Percentiles rank a stretch among this genome's conserved stretches.
Evolutionary conservation across 1,139 yeast genomes (phyloP).

Genomic region (Yamadazyma mexicana): DNA sequence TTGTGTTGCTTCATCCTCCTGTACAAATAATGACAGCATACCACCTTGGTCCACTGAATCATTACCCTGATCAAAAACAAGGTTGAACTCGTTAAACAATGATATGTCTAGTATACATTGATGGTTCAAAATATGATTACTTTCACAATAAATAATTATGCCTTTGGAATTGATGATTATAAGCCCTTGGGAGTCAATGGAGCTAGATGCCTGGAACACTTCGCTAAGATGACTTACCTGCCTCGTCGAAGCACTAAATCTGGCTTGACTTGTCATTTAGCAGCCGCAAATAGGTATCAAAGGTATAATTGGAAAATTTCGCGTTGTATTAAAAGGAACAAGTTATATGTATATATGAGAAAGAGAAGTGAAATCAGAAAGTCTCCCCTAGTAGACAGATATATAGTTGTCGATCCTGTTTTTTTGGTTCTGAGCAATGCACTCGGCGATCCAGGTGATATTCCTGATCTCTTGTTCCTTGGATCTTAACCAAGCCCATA

Average conservation of each 20-base stretch:
- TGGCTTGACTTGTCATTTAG: slow-evolving; percentile 1
- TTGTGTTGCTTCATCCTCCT: neutral
- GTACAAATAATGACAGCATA: neutral
- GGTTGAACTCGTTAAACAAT: slow-evolving; percentile 32
- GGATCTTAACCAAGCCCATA: slow-evolving; percentile 96
- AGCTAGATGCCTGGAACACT: slow-evolving; percentile 32
- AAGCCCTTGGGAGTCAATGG: slow-evolving; percentile 36
- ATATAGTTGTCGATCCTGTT: slow-evolving; percentile 78
- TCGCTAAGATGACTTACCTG: slow-evolving; percentile 43
- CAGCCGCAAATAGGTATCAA: too few relatives aligned
- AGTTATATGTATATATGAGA: neutral
- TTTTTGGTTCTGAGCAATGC: slow-evolving; percentile 87
- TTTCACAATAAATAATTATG: slow-evolving; percentile 34
- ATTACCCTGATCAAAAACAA: too few relatives aligned
- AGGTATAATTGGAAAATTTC: neutral
- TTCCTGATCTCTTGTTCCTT: slow-evolving; percentile 96
- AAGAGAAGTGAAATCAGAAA: too few relatives aligned
- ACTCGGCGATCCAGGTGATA: slow-evolving; percentile 98
- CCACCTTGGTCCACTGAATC: neutral
- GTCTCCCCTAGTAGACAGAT: slow-evolving; percentile 48
- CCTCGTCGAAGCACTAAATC: slow-evolving; percentile 33
- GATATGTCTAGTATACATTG: slow-evolving; percentile 39
- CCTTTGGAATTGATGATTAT: slow-evolving; percentile 35
- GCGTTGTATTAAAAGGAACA: neutral
- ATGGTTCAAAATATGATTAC: slow-evolving; percentile 39